Conservation (phyloP, 2,329 filamentous ascomycete species). For the Penicillium sp. region DNA sequence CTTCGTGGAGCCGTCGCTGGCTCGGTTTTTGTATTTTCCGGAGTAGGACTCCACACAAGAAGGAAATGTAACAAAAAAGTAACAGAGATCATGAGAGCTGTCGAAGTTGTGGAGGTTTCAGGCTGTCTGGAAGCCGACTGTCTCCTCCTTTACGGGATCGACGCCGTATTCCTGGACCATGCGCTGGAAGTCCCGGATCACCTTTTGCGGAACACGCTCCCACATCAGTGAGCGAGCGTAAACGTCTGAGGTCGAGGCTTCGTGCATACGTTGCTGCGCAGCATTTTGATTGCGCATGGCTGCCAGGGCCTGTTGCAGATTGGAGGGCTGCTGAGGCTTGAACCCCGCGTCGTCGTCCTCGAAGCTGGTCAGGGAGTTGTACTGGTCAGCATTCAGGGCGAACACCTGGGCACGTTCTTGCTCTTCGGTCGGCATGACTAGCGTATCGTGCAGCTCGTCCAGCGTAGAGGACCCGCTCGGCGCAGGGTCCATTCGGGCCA, state of each 20-base stretch:
- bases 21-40: neutral
- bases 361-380: conserved; percentile 75
- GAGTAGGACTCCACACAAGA: neutral
- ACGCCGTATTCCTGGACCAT: conserved; percentile 72
- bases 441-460: conserved; percentile 61
- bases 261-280: conserved; percentile 56
- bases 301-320: conserved; percentile 62
- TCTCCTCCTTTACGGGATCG: conserved; percentile 32
- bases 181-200: conserved; percentile 86
- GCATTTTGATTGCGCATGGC: conserved; percentile 63
- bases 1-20: neutral
- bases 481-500: conserved; percentile 38
- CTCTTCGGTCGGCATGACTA: conserved; percentile 72
- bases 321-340: conserved; percentile 40
- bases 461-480: conserved; percentile 43
- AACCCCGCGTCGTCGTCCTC: conserved; percentile 46
- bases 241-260: conserved; percentile 68
- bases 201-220: conserved; percentile 88
- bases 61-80: neutral
- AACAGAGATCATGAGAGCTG: neutral
- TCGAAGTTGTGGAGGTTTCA: neutral
- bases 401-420: conserved; percentile 87
- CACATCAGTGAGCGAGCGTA: conserved; percentile 89
- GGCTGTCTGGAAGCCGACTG: conserved; percentile 12
- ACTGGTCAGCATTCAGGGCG: conserved; percentile 77